Evolutionary conservation across 805 yeast species (phyloP).

Genomic region (Pichia gijzeniarum): DNA sequence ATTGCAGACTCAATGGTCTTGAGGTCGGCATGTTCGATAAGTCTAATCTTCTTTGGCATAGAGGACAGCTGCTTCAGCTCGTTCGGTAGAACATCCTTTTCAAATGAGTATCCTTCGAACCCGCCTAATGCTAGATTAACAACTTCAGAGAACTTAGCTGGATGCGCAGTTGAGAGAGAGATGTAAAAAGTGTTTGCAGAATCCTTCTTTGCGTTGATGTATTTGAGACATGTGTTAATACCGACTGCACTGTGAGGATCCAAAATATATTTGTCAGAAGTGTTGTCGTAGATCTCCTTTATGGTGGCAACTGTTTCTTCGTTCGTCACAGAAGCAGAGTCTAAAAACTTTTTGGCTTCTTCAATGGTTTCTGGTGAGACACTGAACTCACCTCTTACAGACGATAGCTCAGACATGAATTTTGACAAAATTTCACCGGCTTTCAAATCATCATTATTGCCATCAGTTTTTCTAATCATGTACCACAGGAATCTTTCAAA

Average conservation of each 20-base stretch:
- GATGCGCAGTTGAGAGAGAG: conserved; percentile 95
- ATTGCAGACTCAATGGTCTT: conserved; percentile 71
- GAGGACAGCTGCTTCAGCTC: conserved; percentile 69
- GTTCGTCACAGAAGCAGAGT: conserved; percentile 74
- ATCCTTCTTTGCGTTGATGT: conserved; percentile 37
- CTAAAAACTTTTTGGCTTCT: conserved; percentile 64
- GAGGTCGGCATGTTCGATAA: conserved; percentile 65
- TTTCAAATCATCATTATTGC: conserved; percentile 47
- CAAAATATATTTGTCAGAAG: conserved; percentile 64
- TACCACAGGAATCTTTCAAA: conserved; percentile 97
- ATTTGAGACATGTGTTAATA: conserved; percentile 66
- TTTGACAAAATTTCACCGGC: conserved; percentile 68
- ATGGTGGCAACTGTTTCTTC: conserved; percentile 76
- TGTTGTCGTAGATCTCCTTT: conserved; percentile 52
- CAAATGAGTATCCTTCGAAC: conserved; percentile 74
- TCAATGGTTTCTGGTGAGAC: conserved; percentile 60
- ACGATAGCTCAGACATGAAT: conserved; percentile 77
- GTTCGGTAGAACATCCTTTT: conserved; percentile 79
- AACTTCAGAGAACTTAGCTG: conserved; percentile 96
- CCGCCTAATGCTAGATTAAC: conserved; percentile 72
- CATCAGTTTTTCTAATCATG: conserved; percentile 67
- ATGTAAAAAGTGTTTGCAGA: conserved; percentile 43
- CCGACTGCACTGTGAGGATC: conserved; percentile 99
- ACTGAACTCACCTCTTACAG: conserved; percentile 59
- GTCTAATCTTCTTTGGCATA: conserved; percentile 67